Evolutionary conservation across 2,329 filamentous ascomycete genomes (phyloP), one percentile per base, ranked within the genome.

Genomic region (Endoconidiophora laricicola): DNA sequence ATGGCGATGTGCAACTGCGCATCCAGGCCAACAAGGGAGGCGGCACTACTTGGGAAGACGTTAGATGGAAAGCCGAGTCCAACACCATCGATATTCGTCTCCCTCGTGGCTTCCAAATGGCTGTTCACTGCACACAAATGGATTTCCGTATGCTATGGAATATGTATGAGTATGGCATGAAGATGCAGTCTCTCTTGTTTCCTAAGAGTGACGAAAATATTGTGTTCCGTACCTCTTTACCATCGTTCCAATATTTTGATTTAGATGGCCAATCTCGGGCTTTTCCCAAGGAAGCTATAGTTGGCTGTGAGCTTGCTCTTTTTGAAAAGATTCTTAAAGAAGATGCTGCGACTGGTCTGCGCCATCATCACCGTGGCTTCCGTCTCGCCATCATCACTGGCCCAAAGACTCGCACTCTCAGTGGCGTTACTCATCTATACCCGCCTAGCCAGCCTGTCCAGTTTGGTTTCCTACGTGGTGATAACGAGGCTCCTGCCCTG

Each of bases 111-210:
- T 90, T 91, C 59, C 67, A 81, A 52, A 65, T 94, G 40, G 75
- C 74, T 18, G 66, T 91, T 16, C 78, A 82, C 55, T 79, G 87
- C 60, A 72, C 71, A 12, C 83, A 87, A 57, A 68, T 74, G n/a
- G 86, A 94, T 60, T 94, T 83, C 66, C 76, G 80, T 54, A 79
- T 76, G 55, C 65, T 94, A 9, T 88, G 81, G 77, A 83, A 78
- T 57, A 86, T 93, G 63, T 86, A 87, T 56, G 86, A 94, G 53
- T 90, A 93, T 61, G 85, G 83, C 23, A 75, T 74, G 56, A 86
- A 83, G 58, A 77, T 90, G 2, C 81, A 87, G 59, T 71, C 73
- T 23, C 83, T 78, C 47, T 69, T 94, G 40, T 77, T 78, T 36
- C 77, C 79, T 5, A 74, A 78, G 39, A 69, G 71, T 26, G 82